These are phyloP conservation scores for Rhexocercosporidium sp. DNA, from an alignment of 2,329 filamentous ascomycete species.

Conservation along the genomic window DNA sequence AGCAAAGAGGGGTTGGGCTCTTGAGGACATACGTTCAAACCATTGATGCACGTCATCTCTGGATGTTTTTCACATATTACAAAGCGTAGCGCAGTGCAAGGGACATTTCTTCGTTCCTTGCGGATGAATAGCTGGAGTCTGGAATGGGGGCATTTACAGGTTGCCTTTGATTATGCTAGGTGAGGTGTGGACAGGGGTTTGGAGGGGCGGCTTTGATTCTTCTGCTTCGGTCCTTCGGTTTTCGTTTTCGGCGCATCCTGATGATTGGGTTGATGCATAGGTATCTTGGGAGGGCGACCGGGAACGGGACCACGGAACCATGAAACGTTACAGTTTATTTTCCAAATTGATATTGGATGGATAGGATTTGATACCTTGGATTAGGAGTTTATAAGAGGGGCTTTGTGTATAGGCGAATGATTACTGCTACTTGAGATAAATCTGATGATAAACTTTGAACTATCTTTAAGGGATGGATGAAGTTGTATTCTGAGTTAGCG, in stretches of 20 bases:
- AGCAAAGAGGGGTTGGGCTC: conserved; percentile 13
- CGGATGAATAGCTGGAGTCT: conserved; percentile 20
- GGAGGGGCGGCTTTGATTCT: neutral
- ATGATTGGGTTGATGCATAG: conserved; percentile 12
- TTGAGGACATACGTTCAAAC: conserved; percentile 30
- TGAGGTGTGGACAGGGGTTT: neutral
- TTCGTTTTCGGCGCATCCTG: conserved; percentile 21
- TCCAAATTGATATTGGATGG: conserved; percentile 35
- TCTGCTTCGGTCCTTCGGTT: conserved; percentile 9
- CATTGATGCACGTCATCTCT: conserved; percentile 35
- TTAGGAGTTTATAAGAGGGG: conserved; percentile 30
- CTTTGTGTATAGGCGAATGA: conserved; percentile 24
- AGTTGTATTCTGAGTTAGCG: neutral
- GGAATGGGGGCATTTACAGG: conserved; percentile 13
- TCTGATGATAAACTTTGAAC: conserved; percentile 17
- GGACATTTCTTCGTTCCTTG: conserved; percentile 7
- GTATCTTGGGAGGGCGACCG: neutral
- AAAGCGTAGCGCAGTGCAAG: conserved; percentile 18
- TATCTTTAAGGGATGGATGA: neutral
- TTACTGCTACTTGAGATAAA: conserved; percentile 20
- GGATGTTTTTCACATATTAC: conserved; percentile 27
- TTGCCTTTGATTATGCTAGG: conserved; percentile 1
- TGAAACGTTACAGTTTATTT: no score
- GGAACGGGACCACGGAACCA: neutral
- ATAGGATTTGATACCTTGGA: conserved; percentile 40